Conservation (phyloP, 2,329 filamentous ascomycete species). For the Ustilaginoidea virens region DNA sequence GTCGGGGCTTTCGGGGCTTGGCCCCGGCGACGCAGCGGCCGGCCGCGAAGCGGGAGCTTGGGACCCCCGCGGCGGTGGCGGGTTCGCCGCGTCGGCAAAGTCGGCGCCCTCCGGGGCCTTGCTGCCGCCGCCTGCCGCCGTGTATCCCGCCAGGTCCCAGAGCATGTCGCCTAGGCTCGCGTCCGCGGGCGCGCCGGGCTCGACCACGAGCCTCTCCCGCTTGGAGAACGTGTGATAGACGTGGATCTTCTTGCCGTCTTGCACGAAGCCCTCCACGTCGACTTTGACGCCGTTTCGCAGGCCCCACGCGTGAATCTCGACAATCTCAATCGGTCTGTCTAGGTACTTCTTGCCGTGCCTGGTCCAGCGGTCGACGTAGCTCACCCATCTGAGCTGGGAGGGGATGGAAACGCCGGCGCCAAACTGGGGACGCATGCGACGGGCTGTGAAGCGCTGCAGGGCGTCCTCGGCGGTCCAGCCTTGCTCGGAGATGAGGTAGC, state of each 20-base stretch:
- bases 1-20: neutral
- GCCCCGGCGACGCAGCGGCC: neutral
- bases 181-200: constrained; percentile 36
- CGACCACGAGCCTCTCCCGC: constrained; percentile 54
- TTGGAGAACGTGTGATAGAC: constrained; percentile 66
- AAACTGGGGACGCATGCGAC: constrained; percentile 80
- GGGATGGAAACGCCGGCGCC: constrained; percentile 85
- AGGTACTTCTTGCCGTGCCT: constrained; percentile 60
- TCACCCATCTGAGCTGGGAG: constrained; percentile 75
- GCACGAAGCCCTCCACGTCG: constrained; percentile 66
- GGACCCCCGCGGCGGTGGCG: neutral
- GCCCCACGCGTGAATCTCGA: constrained; percentile 85
- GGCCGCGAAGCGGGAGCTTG: neutral
- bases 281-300: constrained; percentile 78
- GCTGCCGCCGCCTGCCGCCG: constrained; percentile 9
- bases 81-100: constrained; percentile 10
- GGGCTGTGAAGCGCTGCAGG: constrained; percentile 50
- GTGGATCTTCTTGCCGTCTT: constrained; percentile 81
- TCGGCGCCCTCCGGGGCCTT: constrained; percentile 22
- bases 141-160: constrained; percentile 34
- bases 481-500: constrained; percentile 81
- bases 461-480: constrained; percentile 40
- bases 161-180: constrained; percentile 34
- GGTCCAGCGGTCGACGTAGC: constrained; percentile 81
- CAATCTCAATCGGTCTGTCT: constrained; percentile 67